phyloP scores from a whole-genome alignment of 129 eudicot species.

The Helianthus annuus region DNA sequence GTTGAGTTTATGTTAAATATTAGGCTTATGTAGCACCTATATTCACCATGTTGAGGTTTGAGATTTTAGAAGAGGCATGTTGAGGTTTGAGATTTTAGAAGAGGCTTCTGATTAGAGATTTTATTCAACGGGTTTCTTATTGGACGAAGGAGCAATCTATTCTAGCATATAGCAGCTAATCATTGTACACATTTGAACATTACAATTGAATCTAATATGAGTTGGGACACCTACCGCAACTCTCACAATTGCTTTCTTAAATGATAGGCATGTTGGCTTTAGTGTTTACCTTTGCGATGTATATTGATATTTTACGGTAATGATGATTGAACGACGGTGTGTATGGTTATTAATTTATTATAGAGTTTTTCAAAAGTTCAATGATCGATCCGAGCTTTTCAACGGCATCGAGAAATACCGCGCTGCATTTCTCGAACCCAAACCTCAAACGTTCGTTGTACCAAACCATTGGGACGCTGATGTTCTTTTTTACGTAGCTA shows the following conservation, averaged over 20 bases:
- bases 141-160: no score
- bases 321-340: not conserved
- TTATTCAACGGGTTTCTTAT: no score
- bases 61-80: no score
- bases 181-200: no score
- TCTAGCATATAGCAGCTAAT: no score
- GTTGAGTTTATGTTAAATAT: no score
- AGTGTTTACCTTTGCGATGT: not conserved
- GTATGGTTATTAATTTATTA: not conserved
- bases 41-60: no score
- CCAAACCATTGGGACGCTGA: conserved; percentile 83
- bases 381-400: conserved; percentile 61
- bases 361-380: conserved; percentile 50
- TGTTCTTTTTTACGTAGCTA: conserved; percentile 47
- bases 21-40: no score
- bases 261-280: conserved; percentile 65
- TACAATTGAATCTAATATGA: no score
- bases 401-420: conserved; percentile 63
- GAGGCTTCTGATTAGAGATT: no score
- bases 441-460: conserved; percentile 64
- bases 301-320: not conserved
- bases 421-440: conserved; percentile 56
- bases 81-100: no score
- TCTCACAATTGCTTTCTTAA: conserved; percentile 74
- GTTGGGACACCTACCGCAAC: no score